These are phyloP conservation scores for Selaginella tamariscina DNA, from an alignment of 75 land plant genomes.

Conservation along the genomic window DNA sequence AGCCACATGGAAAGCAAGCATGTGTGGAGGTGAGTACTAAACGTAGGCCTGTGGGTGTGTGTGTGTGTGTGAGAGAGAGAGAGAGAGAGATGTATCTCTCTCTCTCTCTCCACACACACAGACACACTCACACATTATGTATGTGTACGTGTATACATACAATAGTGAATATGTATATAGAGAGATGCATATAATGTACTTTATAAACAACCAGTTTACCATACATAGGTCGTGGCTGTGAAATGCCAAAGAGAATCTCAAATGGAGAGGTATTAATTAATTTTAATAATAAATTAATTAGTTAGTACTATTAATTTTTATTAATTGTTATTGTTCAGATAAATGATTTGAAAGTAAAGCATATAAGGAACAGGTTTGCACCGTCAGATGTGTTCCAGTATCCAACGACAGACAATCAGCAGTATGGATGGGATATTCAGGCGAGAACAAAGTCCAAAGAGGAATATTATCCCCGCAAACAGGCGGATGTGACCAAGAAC, in stretches of 20 bases:
- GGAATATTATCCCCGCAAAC: not conserved
- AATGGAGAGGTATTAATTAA: not conserved
- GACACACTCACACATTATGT: no score
- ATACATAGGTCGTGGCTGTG: not conserved
- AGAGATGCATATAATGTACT: no score
- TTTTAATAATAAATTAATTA: not conserved
- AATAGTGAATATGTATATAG: no score
- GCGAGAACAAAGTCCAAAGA: slow-evolving; percentile 1
- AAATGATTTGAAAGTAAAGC: not conserved
- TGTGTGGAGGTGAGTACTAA: no score
- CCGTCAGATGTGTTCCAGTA: not conserved
- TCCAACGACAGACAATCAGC: not conserved
- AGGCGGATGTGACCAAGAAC: not conserved
- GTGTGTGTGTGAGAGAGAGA: no score
- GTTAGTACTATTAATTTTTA: no score
- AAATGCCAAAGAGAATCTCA: not conserved
- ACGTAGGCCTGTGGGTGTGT: no score
- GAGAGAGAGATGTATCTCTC: not conserved
- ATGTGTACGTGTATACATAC: no score
- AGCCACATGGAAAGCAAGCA: not conserved
- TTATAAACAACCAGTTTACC: no score
- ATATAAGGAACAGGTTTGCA: not conserved
- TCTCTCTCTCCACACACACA: not conserved
- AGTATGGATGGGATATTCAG: not conserved
- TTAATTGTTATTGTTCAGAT: no score